Conservation (phyloP, 768 basidiomycete species). For the Leccinum barrowsii region DNA sequence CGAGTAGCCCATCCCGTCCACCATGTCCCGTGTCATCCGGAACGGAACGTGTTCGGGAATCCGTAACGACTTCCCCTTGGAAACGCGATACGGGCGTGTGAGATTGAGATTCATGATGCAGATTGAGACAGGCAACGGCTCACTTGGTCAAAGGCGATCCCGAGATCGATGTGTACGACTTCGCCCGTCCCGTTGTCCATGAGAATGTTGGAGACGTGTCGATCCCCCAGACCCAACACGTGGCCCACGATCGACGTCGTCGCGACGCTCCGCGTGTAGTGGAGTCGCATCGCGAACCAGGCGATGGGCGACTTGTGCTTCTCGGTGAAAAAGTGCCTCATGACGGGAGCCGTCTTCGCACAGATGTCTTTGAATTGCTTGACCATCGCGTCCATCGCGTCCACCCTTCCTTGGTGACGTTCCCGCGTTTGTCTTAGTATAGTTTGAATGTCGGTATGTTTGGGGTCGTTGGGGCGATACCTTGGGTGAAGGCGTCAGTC, state of each 20-base stretch:
- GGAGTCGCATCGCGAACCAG: conserved; percentile 90
- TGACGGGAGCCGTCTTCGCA: conserved; percentile 68
- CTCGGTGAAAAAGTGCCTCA: conserved; percentile 94
- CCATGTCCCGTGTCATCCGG: conserved; percentile 88
- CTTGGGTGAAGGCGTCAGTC: conserved; percentile 35
- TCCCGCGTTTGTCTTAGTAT: conserved; percentile 33
- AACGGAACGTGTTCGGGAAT: conserved; percentile 92
- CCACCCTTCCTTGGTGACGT: conserved; percentile 27
- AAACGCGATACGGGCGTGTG: background rate
- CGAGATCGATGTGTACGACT: conserved; percentile 92
- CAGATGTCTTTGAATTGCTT: conserved; percentile 37
- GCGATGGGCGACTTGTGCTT: conserved; percentile 80
- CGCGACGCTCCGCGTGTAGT: conserved; percentile 90
- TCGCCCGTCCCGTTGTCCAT: conserved; percentile 82
- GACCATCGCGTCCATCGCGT: conserved; percentile 31
- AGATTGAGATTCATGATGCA: background rate
- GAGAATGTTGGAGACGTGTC: conserved; percentile 90
- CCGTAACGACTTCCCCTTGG: conserved; percentile 73
- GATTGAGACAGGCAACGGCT: conserved; percentile 1
- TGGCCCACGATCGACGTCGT: conserved; percentile 93
- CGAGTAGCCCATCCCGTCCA: conserved; percentile 89
- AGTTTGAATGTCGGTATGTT: conserved; percentile 27
- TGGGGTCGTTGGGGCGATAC: conserved; percentile 61
- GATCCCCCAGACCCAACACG: conserved; percentile 87
- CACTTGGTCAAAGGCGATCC: conserved; percentile 95